Percentiles rank a stretch among this genome's conserved stretches.
phyloP scores from a whole-genome alignment of 1,139 yeast genomes.

The Yamadazyma buinensis region DNA sequence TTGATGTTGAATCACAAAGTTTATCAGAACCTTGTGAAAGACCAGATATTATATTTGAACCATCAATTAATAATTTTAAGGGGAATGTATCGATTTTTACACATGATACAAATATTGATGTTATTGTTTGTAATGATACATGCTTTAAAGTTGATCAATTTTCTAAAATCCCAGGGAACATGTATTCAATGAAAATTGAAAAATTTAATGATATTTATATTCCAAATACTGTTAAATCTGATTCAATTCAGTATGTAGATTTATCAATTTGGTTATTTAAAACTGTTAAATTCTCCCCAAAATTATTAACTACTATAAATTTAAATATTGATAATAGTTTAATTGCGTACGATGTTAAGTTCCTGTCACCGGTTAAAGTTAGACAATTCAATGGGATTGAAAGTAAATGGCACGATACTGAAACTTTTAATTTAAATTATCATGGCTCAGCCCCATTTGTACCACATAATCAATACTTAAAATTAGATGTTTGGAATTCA shows the following conservation, averaged over 20 bases:
- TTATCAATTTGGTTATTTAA: slow-evolving; percentile 1
- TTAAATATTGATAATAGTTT: slow-evolving; percentile 7
- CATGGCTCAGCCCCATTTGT: slow-evolving; percentile 83
- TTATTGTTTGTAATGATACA: slow-evolving; percentile 27
- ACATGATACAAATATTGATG: too few species aligned
- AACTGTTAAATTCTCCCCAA: neutral
- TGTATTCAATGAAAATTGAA: slow-evolving; percentile 3
- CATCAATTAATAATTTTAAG: slow-evolving; percentile 1
- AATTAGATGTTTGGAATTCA: slow-evolving; percentile 46
- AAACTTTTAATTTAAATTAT: slow-evolving; percentile 12
- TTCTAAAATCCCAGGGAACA: slow-evolving; percentile 2
- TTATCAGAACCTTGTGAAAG: too few species aligned
- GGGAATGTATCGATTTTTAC: neutral
- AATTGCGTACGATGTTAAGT: slow-evolving; percentile 4
- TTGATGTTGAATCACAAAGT: slow-evolving; percentile 1
- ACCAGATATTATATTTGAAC: too few species aligned
- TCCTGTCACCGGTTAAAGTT: neutral
- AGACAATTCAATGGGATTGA: slow-evolving; percentile 30
- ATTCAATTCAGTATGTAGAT: neutral
- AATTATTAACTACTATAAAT: slow-evolving; percentile 2
- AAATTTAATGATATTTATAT: neutral
- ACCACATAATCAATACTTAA: slow-evolving; percentile 22
- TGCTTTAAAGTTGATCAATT: slow-evolving; percentile 12
- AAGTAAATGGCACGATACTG: slow-evolving; percentile 60
- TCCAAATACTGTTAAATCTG: neutral